Base-by-base conservation (phyloP, 371 early-diverging fungal species). In the Syncephalastrum monosporum region DNA sequence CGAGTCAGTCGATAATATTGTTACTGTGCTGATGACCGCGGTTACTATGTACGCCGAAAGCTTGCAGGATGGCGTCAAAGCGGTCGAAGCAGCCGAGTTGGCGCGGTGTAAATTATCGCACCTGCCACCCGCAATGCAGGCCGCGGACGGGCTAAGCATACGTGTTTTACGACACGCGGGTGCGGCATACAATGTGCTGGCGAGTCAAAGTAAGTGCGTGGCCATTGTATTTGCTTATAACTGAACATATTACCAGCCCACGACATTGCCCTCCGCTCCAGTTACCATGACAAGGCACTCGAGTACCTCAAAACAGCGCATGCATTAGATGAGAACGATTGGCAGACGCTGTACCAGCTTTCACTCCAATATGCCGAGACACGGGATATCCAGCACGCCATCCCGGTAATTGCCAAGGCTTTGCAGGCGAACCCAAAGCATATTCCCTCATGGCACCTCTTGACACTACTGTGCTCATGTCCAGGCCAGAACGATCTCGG, bases 401-500 rank as follows among this genome's bases (percentile, higher is more conserved):
- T 91, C 13, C 60, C 63, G 14, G 17, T 51, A 1, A 71, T 89
- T 12, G 82, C 84, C 51, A 70, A 81, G 29, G 83, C 92, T 0
- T 61, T 94, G 25, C 69, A 69, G 44, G 55, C 85, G 23, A 82
- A 92, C 21, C 64, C 86, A 0, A 56, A 72, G 5, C 75, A 85
- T 50, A 73, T 87, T 33, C 74, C 86, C 6, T 86, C 92, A 2
- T 96, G 94, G 93, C 91, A 96, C 68, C 74, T 96, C 21, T 68
- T 96, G 38, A 87, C 86, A 0, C 74, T 95, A 43, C 64, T 94
- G 29, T 72, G 88, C 16, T 86, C 91, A n/a, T 82, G 87, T 5
- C 59, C 63, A 25, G 38, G 51, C 16, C 64, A 63, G 19, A 57
- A 67, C 17, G 55, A 61, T 27, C 43, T 70, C 14, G 21, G 42